These are phyloP conservation scores for Vachellia collinsii DNA, from an alignment of 306 rosid species.

Conservation along the genomic window DNA sequence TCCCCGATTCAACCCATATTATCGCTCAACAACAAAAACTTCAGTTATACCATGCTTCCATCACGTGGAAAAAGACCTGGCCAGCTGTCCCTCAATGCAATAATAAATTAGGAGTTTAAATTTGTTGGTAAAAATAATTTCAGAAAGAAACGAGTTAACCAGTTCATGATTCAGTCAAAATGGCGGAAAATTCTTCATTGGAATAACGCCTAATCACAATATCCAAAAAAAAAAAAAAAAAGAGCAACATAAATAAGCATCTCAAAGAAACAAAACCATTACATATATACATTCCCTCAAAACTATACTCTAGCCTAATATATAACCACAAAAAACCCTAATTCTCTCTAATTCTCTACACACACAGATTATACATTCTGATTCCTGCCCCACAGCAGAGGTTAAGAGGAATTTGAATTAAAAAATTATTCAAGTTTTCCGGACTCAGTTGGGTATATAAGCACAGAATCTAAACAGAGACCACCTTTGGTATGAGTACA, in stretches of 20 bases:
- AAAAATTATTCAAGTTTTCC: conserved; percentile 51
- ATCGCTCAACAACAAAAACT: too few relatives aligned
- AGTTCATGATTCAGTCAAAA: too few relatives aligned
- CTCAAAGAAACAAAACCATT: not conserved
- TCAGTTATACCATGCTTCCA: too few relatives aligned
- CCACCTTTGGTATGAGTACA: conserved; percentile 87
- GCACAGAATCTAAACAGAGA: conserved; percentile 71
- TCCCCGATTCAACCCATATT: too few relatives aligned
- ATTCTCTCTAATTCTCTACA: conserved; percentile 35
- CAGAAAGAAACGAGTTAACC: too few relatives aligned
- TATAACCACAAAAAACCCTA: conserved; percentile 35
- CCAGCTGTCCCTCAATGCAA: too few relatives aligned
- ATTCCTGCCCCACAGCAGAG: conserved; percentile 30
- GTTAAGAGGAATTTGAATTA: conserved; percentile 30
- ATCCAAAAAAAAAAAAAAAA: too few relatives aligned
- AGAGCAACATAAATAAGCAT: not conserved
- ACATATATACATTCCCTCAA: conserved; percentile 1
- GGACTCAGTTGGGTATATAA: conserved; percentile 55
- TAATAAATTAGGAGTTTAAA: too few relatives aligned
- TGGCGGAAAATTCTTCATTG: too few relatives aligned
- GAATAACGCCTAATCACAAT: too few relatives aligned
- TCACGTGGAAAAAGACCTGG: too few relatives aligned
- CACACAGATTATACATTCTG: conserved; percentile 19
- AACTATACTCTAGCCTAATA: conserved; percentile 15
- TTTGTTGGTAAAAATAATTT: too few relatives aligned